Evolutionary conservation across 306 rosid genomes (phyloP), one percentile per base, ranked within the genome.

Genomic region (Albizia julibrissin): DNA sequence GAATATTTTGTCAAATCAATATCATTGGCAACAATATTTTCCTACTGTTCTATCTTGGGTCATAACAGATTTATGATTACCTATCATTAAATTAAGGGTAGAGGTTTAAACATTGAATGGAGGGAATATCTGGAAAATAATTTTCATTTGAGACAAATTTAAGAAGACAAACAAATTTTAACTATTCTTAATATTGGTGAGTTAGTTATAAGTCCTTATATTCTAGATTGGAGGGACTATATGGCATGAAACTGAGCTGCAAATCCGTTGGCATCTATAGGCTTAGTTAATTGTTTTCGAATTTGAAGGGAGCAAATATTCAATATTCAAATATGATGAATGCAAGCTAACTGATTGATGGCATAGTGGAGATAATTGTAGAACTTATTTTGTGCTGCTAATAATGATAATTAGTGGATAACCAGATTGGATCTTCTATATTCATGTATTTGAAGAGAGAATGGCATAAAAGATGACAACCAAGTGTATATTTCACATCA

Each of bases 171-270:
- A 21, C 26, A 21, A n/a, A 54, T 54, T 8, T 54, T 54, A 54
- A 21, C 62, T 19, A 2, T 52, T 54, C 62, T 54, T 54, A 54
- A 54, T n/a, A 54, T 8, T 2, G 3, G 11, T 54, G 22, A 19
- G 24, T 54, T 54, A 8, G 24, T 54, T 54, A 19, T n/a, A 54
- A 8, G 27, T 54, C 22, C 27, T 54, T n/a, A 9, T 52, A 54
- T 22, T 56, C 14, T n/a, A 56, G 29, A 2, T 56, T 0, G 27
- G 29, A 56, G 29, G 64, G 64, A 56, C 14, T 22, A 9, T n/a
- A 37, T 26, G 10, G 56, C 52, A 79, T 54, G 15, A 68, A 75
- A 70, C 31, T 16, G 42, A 80, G 44, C n/a, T 71, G 67, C 29
- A 18, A 37, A 40, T 72, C 40, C 54, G n/a, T 70, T 18, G 61